phyloP scores from a whole-genome alignment of 768 basidiomycete species.

The Pisolithus marmoratus region DNA sequence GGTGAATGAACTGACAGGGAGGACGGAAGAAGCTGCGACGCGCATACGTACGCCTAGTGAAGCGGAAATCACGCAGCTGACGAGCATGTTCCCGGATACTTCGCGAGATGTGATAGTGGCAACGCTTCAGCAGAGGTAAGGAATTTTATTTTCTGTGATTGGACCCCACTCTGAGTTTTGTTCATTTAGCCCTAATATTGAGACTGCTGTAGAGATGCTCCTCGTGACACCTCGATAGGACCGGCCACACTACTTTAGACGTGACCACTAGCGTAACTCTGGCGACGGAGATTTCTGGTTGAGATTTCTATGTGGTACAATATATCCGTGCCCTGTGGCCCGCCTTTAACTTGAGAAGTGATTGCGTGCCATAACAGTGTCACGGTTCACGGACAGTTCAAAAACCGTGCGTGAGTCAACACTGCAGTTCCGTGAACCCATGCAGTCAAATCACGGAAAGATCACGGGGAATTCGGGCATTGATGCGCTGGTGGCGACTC shows the following conservation, averaged over 20 bases:
- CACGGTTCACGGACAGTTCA: too few species aligned
- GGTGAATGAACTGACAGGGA: conserved; percentile 75
- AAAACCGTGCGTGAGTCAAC: too few species aligned
- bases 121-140: conserved; percentile 79
- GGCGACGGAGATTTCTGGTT: too few species aligned
- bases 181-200: conserved; percentile 58
- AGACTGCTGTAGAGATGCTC: conserved; percentile 77
- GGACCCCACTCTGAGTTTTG: conserved; percentile 3
- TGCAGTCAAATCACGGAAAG: too few species aligned
- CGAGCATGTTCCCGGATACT: conserved; percentile 80
- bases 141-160: conserved; percentile 5
- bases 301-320: too few species aligned
- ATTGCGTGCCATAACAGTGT: too few species aligned
- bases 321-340: too few species aligned
- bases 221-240: conserved; percentile 40
- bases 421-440: too few species aligned
- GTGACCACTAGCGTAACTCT: not conserved
- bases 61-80: conserved; percentile 67
- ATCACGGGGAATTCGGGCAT: too few species aligned
- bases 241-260: not conserved
- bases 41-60: conserved; percentile 69
- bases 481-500: too few species aligned
- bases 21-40: conserved; percentile 44
- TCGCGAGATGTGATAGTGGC: conserved; percentile 66
- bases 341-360: too few species aligned